phyloP scores from a whole-genome alignment of 2,329 filamentous ascomycete genomes.

The Lasiodiplodia sp. region DNA sequence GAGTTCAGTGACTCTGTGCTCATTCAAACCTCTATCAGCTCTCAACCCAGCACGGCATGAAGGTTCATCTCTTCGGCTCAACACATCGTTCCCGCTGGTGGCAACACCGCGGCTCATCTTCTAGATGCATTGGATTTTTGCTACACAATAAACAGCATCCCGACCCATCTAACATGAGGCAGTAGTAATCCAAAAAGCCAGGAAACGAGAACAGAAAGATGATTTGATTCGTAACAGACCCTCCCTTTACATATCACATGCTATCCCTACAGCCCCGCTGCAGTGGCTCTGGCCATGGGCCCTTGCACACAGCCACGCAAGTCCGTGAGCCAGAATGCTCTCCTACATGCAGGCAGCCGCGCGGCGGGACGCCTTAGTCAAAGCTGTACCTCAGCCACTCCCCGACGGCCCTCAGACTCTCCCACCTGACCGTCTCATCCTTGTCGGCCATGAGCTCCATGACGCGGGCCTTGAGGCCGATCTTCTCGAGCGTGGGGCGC shows the following conservation, averaged over 20 bases:
- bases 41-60: not conserved
- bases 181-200: not conserved
- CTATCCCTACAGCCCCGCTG: slow-evolving; percentile 17
- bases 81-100: not conserved
- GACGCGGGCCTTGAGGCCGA: slow-evolving; percentile 83
- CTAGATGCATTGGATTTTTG: slow-evolving; percentile 9
- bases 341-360: not conserved
- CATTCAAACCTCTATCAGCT: no score
- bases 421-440: slow-evolving; percentile 90
- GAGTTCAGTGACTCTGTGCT: no score
- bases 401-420: slow-evolving; percentile 84
- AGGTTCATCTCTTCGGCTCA: not conserved
- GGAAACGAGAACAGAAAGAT: not conserved
- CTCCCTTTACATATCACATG: not conserved
- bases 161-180: slow-evolving; percentile 11
- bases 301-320: not conserved
- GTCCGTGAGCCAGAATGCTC: not conserved
- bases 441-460: slow-evolving; percentile 94
- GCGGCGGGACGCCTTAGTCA: slow-evolving; percentile 34
- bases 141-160: slow-evolving; percentile 1
- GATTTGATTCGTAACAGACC: slow-evolving; percentile 5
- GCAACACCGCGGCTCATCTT: not conserved
- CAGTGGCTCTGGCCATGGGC: not conserved
- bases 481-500: slow-evolving; percentile 78
- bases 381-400: slow-evolving; percentile 75